A percentile compares a stretch with the other conserved stretches of the same genome.
phyloP scores from a whole-genome alignment of 352 stramenopile species.

The Globisporangium takayamanum region DNA sequence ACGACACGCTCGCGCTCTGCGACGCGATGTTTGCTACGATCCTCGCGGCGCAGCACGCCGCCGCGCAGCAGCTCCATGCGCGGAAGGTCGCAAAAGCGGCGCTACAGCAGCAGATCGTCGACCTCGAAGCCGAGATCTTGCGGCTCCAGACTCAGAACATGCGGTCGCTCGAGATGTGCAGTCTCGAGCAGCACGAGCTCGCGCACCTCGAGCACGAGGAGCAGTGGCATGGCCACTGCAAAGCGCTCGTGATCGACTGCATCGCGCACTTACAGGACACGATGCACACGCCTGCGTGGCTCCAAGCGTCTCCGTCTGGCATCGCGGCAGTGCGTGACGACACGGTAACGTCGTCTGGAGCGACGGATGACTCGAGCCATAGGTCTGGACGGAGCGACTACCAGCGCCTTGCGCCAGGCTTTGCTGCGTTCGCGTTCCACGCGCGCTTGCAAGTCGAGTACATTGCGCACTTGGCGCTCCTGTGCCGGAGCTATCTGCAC shows the following conservation, averaged over 20 bases:
- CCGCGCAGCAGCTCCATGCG: slow-evolving; percentile 16
- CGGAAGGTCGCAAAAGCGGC: slow-evolving; percentile 16
- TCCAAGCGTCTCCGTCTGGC: slow-evolving; percentile 9
- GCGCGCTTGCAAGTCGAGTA: slow-evolving; percentile 27
- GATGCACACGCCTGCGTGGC: slow-evolving; percentile 23
- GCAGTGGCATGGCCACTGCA: slow-evolving; percentile 40
- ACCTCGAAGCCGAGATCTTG: slow-evolving; percentile 28
- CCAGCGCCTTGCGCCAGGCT: slow-evolving; percentile 19
- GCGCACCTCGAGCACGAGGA: slow-evolving; percentile 30
- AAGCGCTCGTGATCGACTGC: slow-evolving; percentile 29
- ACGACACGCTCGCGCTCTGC: slow-evolving; percentile 21
- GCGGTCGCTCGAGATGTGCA: slow-evolving; percentile 23
- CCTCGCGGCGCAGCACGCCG: slow-evolving; percentile 3
- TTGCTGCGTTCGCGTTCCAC: slow-evolving; percentile 26
- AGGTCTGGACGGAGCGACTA: slow-evolving; percentile 10
- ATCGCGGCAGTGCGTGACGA: neutral
- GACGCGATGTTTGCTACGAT: slow-evolving; percentile 14
- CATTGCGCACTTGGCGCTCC: slow-evolving; percentile 26
- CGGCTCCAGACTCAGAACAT: slow-evolving; percentile 34
- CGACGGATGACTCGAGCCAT: neutral
- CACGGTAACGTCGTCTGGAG: too few species aligned
- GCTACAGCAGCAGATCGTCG: slow-evolving; percentile 18
- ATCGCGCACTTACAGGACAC: slow-evolving; percentile 16
- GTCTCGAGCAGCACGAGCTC: slow-evolving; percentile 27
- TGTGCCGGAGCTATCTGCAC: slow-evolving; percentile 43